A percentile compares a stretch with the other conserved stretches of the same genome.
Evolutionary conservation across 2,329 filamentous ascomycete species (phyloP).

Genomic region (Ampelomyces quisqualis): DNA sequence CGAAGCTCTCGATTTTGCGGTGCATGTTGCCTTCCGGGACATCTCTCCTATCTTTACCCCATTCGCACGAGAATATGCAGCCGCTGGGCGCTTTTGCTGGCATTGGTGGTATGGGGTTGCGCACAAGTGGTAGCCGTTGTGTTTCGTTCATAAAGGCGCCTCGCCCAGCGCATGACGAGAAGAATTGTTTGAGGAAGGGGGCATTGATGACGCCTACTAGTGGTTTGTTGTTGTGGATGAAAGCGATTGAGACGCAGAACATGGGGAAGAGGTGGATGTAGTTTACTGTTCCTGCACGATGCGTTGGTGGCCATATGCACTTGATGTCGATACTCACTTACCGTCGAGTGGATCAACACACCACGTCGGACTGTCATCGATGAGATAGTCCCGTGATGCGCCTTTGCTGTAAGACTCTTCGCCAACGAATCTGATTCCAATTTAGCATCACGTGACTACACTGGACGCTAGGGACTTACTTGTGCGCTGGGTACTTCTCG

Average conservation of each 20-base stretch:
- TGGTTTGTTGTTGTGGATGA: slow-evolving; percentile 61
- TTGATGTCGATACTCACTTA: slow-evolving; percentile 17
- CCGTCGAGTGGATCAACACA: slow-evolving; percentile 75
- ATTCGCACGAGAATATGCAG: slow-evolving; percentile 74
- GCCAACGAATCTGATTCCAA: slow-evolving; percentile 63
- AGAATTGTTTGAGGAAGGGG: slow-evolving; percentile 68
- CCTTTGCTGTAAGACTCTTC: slow-evolving; percentile 75
- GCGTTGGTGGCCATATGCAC: slow-evolving; percentile 3
- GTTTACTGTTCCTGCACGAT: slow-evolving; percentile 65
- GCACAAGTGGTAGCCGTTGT: slow-evolving; percentile 63
- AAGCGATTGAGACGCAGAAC: slow-evolving; percentile 77
- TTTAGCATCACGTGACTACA: not conserved
- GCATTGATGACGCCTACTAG: slow-evolving; percentile 72
- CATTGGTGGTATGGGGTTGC: slow-evolving; percentile 63
- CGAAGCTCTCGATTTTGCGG: slow-evolving; percentile 71
- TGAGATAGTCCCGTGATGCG: slow-evolving; percentile 66
- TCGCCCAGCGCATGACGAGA: slow-evolving; percentile 64
- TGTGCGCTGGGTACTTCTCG: slow-evolving; percentile 64
- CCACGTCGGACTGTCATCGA: slow-evolving; percentile 67
- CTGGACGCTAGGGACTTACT: slow-evolving; percentile 49
- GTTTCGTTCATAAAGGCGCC: slow-evolving; percentile 71
- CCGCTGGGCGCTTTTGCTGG: slow-evolving; percentile 64
- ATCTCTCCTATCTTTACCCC: slow-evolving; percentile 75
- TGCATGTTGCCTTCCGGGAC: slow-evolving; percentile 65
- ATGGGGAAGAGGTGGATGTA: slow-evolving; percentile 79